phyloP scores from a whole-genome alignment of 2,329 filamentous ascomycete genomes.

The Calonectria montana region DNA sequence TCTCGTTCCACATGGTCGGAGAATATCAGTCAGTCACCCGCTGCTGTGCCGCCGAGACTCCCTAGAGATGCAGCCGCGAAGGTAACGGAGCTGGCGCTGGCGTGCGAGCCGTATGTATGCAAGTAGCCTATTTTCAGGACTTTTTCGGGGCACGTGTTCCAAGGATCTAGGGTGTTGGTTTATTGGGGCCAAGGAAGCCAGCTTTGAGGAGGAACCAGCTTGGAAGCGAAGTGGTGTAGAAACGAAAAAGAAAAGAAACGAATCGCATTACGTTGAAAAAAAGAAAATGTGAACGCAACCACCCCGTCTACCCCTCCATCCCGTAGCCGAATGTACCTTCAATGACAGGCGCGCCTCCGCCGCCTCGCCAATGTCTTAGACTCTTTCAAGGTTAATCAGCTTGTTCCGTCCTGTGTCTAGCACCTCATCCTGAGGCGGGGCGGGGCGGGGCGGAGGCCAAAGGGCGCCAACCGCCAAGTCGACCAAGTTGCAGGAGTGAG shows the following conservation, averaged over 20 bases:
- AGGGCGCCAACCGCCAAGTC: conserved; percentile 1
- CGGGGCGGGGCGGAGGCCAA: conserved; percentile 35
- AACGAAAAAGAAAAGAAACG: background rate
- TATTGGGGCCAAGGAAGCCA: conserved; percentile 5
- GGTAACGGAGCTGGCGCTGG: conserved; percentile 3
- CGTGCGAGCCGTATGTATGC: background rate
- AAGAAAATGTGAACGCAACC: conserved; percentile 10
- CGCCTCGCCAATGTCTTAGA: background rate
- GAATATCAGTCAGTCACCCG: background rate
- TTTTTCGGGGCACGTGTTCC: conserved; percentile 17
- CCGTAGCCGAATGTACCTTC: background rate
- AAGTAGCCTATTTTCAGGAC: conserved; percentile 13
- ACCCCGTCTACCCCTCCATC: background rate
- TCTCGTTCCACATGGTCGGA: background rate
- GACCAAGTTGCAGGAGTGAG: background rate
- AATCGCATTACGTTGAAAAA: conserved; percentile 6
- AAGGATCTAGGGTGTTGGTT: conserved; percentile 13
- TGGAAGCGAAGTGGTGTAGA: conserved; percentile 9
- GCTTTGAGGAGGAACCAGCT: background rate
- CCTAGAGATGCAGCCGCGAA: conserved; percentile 17
- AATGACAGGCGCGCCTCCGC: background rate
- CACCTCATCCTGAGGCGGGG: conserved; percentile 27
- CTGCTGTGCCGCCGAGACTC: background rate
- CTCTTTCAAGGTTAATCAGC: conserved; percentile 23
- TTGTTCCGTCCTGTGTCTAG: conserved; percentile 14